A percentile compares a stretch with the other conserved stretches of the same genome.
These are phyloP conservation scores for Cyclotella baltica DNA, from an alignment of 108 stramenopile genomes.

Conservation along the genomic window DNA sequence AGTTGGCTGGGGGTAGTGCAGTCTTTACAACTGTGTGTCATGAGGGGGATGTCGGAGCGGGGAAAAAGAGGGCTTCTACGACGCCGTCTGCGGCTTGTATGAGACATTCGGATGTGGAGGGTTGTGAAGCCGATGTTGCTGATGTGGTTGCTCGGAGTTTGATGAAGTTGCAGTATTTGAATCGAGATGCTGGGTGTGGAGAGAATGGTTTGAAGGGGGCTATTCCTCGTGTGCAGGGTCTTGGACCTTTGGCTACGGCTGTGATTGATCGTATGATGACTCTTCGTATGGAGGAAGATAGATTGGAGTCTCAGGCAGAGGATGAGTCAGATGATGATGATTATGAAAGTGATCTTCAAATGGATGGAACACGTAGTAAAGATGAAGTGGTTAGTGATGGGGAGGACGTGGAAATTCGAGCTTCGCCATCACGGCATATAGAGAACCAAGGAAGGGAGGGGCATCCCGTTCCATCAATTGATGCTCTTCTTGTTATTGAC, in stretches of 20 bases:
- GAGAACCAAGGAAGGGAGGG: background rate
- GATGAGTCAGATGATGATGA: constrained; percentile 23
- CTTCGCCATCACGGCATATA: constrained; percentile 5
- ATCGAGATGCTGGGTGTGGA: constrained; percentile 15
- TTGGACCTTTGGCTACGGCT: constrained; percentile 77
- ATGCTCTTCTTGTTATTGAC: constrained; percentile 89
- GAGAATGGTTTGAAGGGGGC: constrained; percentile 56
- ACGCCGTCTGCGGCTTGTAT: constrained; percentile 32
- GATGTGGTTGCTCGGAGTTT: constrained; percentile 73
- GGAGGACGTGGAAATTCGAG: constrained; percentile 21
- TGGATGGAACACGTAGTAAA: constrained; percentile 8
- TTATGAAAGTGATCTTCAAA: constrained; percentile 1
- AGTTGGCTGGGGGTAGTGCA: constrained; percentile 37
- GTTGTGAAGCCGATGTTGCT: constrained; percentile 66
- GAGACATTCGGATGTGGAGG: constrained; percentile 62
- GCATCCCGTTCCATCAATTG: constrained; percentile 45
- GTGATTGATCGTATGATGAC: constrained; percentile 73
- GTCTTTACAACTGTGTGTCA: background rate
- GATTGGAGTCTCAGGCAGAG: constrained; percentile 33
- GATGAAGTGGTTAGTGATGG: constrained; percentile 22
- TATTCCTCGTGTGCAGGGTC: constrained; percentile 76
- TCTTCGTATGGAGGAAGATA: constrained; percentile 72
- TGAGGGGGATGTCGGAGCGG: constrained; percentile 16
- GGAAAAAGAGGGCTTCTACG: background rate
- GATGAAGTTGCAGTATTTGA: constrained; percentile 73